Conservation (phyloP, 768 basidiomycete species). For the Termitomyces sp. region DNA sequence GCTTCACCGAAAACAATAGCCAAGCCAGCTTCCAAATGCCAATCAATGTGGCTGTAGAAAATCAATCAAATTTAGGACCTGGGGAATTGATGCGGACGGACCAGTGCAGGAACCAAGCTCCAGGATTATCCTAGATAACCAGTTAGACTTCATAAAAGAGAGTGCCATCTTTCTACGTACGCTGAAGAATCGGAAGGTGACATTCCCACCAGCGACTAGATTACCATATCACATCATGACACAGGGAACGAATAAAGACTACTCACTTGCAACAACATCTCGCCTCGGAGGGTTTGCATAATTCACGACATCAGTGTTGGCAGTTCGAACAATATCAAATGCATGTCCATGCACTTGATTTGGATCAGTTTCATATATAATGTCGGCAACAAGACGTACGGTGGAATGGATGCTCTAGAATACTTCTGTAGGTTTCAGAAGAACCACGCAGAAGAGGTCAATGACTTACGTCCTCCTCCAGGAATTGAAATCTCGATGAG, state of each 20-base stretch:
- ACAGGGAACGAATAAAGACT: not conserved
- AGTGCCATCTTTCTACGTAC: constrained; percentile 7
- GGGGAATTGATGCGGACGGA: constrained; percentile 10
- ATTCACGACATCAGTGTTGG: constrained; percentile 18
- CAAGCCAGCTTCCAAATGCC: constrained; percentile 29
- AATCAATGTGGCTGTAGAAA: constrained; percentile 25
- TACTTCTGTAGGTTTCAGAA: not conserved
- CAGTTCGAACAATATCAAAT: constrained; percentile 22
- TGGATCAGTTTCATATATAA: not conserved
- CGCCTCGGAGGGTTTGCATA: constrained; percentile 2
- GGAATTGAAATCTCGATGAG: constrained; percentile 17
- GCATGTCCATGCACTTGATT: constrained; percentile 23
- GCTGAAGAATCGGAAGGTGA: constrained; percentile 27
- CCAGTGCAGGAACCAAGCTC: constrained; percentile 50
- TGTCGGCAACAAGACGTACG: constrained; percentile 9
- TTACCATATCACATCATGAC: not conserved
- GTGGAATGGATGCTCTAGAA: constrained; percentile 23
- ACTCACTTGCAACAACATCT: not conserved
- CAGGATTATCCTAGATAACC: constrained; percentile 38
- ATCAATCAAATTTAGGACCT: not conserved
- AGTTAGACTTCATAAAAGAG: not conserved
- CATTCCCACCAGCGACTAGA: constrained; percentile 26
- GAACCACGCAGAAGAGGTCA: not conserved
- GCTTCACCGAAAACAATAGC: constrained; percentile 28
- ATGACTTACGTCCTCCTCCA: constrained; percentile 25